Evolutionary conservation across 2,329 filamentous ascomycete species (phyloP).

Genomic region (Fusarium zealandicum): DNA sequence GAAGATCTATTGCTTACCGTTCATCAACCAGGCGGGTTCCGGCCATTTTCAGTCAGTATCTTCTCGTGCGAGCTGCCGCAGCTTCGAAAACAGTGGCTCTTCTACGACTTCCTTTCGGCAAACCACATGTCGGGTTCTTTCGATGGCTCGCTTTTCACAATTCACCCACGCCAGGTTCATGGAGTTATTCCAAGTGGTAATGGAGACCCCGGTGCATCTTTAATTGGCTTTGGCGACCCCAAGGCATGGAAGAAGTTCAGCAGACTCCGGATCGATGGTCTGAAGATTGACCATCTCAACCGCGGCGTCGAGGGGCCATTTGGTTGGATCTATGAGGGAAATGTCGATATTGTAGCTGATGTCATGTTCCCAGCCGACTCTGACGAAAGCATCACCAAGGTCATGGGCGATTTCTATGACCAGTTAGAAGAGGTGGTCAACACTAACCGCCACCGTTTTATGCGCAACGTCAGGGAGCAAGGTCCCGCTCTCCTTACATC

Average conservation of each 20-base stretch:
- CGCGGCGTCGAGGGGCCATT: conserved; percentile 92
- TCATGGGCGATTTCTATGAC: conserved; percentile 97
- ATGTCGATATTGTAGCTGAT: conserved; percentile 95
- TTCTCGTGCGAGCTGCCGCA: conserved; percentile 95
- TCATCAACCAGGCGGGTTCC: conserved; percentile 87
- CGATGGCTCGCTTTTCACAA: conserved; percentile 95
- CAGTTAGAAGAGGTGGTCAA: conserved; percentile 92
- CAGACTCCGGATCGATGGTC: conserved; percentile 86
- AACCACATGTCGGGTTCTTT: conserved; percentile 96
- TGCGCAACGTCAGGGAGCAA: conserved; percentile 56
- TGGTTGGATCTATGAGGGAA: conserved; percentile 97
- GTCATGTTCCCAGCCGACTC: conserved; percentile 91
- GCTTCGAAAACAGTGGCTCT: conserved; percentile 93
- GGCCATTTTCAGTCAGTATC: conserved; percentile 95
- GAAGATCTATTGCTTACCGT: conserved; percentile 91
- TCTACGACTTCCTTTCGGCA: conserved; percentile 95
- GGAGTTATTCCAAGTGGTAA: conserved; percentile 68
- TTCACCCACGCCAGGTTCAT: conserved; percentile 91
- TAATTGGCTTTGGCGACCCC: conserved; percentile 67
- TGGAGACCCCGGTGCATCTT: conserved; percentile 59
- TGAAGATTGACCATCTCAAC: conserved; percentile 96
- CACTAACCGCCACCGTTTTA: conserved; percentile 71
- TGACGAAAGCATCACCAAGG: conserved; percentile 88
- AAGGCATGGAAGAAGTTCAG: conserved; percentile 95
- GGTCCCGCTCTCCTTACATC: conserved; percentile 41